Base-by-base conservation (phyloP, 2,329 filamentous ascomycete genomes). In the Dothistroma pini region DNA sequence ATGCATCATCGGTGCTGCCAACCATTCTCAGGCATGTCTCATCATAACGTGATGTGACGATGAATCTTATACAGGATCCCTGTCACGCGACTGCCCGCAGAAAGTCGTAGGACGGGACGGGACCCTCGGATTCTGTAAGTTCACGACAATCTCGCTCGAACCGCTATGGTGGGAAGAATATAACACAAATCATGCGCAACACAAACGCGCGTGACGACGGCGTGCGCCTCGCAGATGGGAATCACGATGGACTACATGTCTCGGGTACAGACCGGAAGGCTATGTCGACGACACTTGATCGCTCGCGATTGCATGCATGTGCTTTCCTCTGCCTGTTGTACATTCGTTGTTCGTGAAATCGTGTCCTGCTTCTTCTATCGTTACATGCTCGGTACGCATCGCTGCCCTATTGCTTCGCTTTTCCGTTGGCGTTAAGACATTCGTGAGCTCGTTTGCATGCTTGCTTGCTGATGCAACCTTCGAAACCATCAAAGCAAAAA, bases 241-340 rank as follows among this genome's bases (percentile, higher is more conserved):
- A n/a, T 44, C 41, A 44, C 41, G 41, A 44, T 44, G n/a, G 41
- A 44, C 41, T 12, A 25, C 29, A 58, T 52, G 57, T 53, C 57
- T 54, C 57, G 57, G 57, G 57, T 25, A 47, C 49, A 58, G 21
- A 49, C 38, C 54, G 54, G 44, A 57, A 57, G 48, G 31, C 56
- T 38, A 58, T 58, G 31, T 41, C 48, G 21, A 58, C 56, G 48
- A 58, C 56, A 58, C 41, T 53, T 58, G 16, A 8, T 53, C 56
- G 19, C 29, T 48, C 9, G 31, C 32, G n/a, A 29, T 51, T 29
- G 25, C 25, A 29, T 2, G 25, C 29, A 10, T 25, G 29, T 25
- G 48, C 48, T 51, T 25, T 51, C 12, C 31, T 32, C 16, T 53
- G 2, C 9, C 19, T 14, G 11, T 14, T 53, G 19, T 31, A 53